Conservation (phyloP, 2,329 filamentous ascomycete species). For the Aspergillus brasiliensis region DNA sequence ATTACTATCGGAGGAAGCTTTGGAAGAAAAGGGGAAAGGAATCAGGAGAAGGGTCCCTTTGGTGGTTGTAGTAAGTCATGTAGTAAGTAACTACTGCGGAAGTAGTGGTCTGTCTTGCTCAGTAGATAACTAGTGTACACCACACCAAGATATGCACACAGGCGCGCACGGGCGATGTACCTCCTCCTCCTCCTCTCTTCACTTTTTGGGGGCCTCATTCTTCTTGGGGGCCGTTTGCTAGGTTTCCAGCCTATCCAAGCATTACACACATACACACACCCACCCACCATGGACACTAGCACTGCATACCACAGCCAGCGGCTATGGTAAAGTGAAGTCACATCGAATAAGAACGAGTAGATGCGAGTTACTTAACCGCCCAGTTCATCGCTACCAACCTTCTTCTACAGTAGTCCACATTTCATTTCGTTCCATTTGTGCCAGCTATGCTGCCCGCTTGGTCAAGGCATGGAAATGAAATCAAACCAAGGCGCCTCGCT, state of each 20-base stretch:
- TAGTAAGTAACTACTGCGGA: too few relatives aligned
- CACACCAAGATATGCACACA: neutral
- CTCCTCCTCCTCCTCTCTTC: neutral
- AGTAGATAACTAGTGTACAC: too few relatives aligned
- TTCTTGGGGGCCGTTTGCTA: slow-evolving; percentile 6
- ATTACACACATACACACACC: neutral
- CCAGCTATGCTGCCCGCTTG: neutral
- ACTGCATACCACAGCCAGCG: slow-evolving; percentile 1
- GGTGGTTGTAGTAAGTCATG: neutral
- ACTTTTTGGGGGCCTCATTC: slow-evolving; percentile 5
- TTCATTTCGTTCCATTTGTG: neutral
- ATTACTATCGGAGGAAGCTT: neutral
- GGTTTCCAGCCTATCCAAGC: neutral
- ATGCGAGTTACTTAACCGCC: slow-evolving; percentile 1
- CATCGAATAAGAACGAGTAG: neutral
- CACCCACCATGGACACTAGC: neutral
- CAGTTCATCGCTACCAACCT: neutral
- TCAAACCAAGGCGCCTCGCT: neutral
- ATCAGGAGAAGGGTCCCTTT: neutral
- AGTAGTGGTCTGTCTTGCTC: too few relatives aligned
- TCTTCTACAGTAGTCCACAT: neutral
- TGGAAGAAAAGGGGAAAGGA: neutral
- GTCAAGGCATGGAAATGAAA: neutral
- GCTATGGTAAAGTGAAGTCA: neutral
- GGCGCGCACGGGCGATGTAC: neutral